These are phyloP conservation scores for Mycena sanguinolenta DNA, from an alignment of 768 basidiomycete genomes.

Conservation along the genomic window DNA sequence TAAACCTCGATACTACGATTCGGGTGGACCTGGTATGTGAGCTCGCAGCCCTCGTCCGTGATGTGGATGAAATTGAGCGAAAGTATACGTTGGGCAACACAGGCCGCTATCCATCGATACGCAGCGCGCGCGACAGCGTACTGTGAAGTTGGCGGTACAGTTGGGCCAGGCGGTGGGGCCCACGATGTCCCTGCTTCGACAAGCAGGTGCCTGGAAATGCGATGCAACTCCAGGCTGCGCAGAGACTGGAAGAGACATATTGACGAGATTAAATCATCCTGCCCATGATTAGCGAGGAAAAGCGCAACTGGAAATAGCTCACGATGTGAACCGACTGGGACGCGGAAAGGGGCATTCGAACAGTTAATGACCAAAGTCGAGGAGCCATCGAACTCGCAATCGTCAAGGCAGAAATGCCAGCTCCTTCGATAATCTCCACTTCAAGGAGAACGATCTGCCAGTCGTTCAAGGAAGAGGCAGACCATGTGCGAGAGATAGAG, in stretches of 20 bases:
- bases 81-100: background rate
- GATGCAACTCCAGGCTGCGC: slow-evolving; percentile 15
- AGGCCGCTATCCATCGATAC: slow-evolving; percentile 3
- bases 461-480: slow-evolving; percentile 2
- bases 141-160: background rate
- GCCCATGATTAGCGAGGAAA: background rate
- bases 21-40: background rate
- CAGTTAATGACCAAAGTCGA: background rate
- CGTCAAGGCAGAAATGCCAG: slow-evolving; percentile 3
- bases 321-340: background rate
- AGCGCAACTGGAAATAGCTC: background rate
- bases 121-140: background rate
- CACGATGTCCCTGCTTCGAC: background rate
- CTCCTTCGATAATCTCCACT: background rate
- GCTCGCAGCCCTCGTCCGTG: slow-evolving; percentile 11
- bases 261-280: slow-evolving; percentile 13
- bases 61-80: background rate
- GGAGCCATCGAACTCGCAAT: slow-evolving; percentile 2
- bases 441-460: slow-evolving; percentile 7
- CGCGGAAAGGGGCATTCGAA: background rate
- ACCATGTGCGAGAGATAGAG: slow-evolving; percentile 9
- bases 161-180: background rate
- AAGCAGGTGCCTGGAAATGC: background rate
- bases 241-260: slow-evolving; percentile 7
- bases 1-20: slow-evolving; percentile 8